Conservation (phyloP, 2,329 filamentous ascomycete genomes). For the Cylindrodendrum hubeiense region DNA sequence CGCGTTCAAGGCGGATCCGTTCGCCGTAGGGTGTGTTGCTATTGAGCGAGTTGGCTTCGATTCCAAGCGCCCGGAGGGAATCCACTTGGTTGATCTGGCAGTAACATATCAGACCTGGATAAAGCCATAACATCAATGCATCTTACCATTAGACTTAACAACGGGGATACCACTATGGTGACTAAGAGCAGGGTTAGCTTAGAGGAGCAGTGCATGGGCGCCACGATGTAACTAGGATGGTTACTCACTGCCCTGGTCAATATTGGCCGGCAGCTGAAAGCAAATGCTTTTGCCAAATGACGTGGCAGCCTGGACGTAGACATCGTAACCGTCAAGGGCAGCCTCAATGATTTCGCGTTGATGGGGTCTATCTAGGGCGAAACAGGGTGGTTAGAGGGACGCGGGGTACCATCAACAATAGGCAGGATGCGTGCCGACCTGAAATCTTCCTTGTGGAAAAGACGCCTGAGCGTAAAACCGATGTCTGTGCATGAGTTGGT, state of each 20-base stretch:
- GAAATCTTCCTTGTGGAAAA: slow-evolving; percentile 81
- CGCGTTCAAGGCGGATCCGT: slow-evolving; percentile 77
- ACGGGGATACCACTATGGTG: slow-evolving; percentile 89
- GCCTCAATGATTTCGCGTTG: slow-evolving; percentile 91
- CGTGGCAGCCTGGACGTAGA: slow-evolving; percentile 92
- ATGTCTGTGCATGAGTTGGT: slow-evolving; percentile 71
- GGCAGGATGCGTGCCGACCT: slow-evolving; percentile 61
- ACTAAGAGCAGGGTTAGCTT: slow-evolving; percentile 62
- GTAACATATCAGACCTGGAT: slow-evolving; percentile 25
- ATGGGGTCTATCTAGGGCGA: slow-evolving; percentile 71
- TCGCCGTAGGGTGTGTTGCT: slow-evolving; percentile 78
- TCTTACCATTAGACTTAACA: slow-evolving; percentile 86
- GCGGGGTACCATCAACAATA: slow-evolving; percentile 1
- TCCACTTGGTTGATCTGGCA: slow-evolving; percentile 90
- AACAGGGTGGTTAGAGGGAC: slow-evolving; percentile 15
- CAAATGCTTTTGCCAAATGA: slow-evolving; percentile 95
- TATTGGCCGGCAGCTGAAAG: slow-evolving; percentile 90
- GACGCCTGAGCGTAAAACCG: slow-evolving; percentile 78
- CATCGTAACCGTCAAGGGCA: slow-evolving; percentile 85
- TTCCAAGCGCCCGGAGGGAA: slow-evolving; percentile 77
- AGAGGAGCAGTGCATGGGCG: slow-evolving; percentile 5
- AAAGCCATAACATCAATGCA: slow-evolving; percentile 30
- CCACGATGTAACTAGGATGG: slow-evolving; percentile 24
- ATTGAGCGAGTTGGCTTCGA: slow-evolving; percentile 88
- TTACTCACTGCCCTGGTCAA: slow-evolving; percentile 85